Percentiles rank a stretch among this genome's conserved stretches.
phyloP scores from a whole-genome alignment of 257 asterid species.

The Ballota nigra region DNA sequence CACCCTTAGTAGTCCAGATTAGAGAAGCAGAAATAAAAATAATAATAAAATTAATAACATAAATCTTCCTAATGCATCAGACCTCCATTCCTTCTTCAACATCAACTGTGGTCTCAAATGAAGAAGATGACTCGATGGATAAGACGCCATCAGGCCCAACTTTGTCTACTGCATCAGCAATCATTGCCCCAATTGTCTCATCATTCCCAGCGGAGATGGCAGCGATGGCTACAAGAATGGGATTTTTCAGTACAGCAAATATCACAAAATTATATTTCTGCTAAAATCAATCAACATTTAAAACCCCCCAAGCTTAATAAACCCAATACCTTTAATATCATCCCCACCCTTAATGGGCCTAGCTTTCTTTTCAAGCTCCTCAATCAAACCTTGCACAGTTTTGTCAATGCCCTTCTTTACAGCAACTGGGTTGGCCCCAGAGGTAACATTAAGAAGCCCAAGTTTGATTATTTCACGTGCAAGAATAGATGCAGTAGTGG shows the following conservation, averaged over 20 bases:
- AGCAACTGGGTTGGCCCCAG: constrained; percentile 97
- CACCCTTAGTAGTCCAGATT: neutral
- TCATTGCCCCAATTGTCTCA: constrained; percentile 79
- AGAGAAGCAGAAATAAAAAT: neutral
- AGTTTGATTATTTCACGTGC: constrained; percentile 95
- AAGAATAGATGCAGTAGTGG: constrained; percentile 92
- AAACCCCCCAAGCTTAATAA: neutral
- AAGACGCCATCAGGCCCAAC: constrained; percentile 98
- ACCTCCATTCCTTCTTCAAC: constrained; percentile 99
- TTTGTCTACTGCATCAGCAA: constrained; percentile 95
- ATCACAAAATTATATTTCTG: neutral
- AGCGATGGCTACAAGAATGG: constrained; percentile 66
- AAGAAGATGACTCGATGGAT: constrained; percentile 92
- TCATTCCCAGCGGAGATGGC: constrained; percentile 93
- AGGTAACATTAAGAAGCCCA: constrained; percentile 88
- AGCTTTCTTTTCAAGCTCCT: constrained; percentile 79
- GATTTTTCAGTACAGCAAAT: constrained; percentile 10
- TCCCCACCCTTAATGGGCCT: constrained; percentile 95
- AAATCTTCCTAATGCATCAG: neutral
- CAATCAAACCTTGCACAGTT: constrained; percentile 71
- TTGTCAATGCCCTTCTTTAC: constrained; percentile 89
- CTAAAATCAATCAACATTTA: neutral
- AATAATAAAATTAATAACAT: neutral
- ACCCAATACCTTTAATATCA: constrained; percentile 72
- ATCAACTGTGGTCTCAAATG: constrained; percentile 90